Base-by-base conservation (phyloP, 2,329 filamentous ascomycete species). In the Aspergillus pseudotamarii region DNA sequence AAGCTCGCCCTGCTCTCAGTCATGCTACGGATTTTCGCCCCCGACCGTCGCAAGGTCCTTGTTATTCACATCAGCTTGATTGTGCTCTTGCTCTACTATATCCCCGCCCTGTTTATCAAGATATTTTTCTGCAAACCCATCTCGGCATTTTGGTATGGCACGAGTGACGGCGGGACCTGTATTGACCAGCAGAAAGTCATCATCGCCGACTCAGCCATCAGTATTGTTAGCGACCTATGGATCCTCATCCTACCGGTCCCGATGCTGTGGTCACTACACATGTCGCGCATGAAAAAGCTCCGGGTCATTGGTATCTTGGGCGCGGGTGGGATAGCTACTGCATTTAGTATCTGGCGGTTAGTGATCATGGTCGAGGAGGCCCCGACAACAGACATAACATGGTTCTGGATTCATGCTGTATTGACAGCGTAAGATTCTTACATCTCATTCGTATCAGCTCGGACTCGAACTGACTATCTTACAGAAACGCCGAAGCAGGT, bases 161-260 rank as follows among this genome's bases (percentile, higher is more conserved):
- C 10, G 8, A 30, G 59, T 8, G 56, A 60, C 23, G 38, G 51
- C 2, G 71, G 69, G 9, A 51, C 64, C 14, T 75, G 73, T 43
- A 59, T 75, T 48, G 64, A 75, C 60, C 73, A 74, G 50, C 64
- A 63, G 45, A 66, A 64, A 10, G 66, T 75, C 28, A 72, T 75
- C 46, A 66, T 71, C 16, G 67, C 70, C 53, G 73, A 74, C 59
- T 68, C 76, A 1, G 73, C 78, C 26, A 78, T 80, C 56, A 73
- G 70, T 34, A 65, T 73, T 19, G 41, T 69, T 28, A 71, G 66
- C 48, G 73, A 75, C 59, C 58, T 72, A 11, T 64, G 64, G 43
- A 73, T 75, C 54, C 68, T 75, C 6, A 59, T 71, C 16, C 62
- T 74, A 10, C 73, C 73, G 3, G 56, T 73, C 6, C 70, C 72